phyloP scores from a whole-genome alignment of 495 filamentous ascomycete genomes.

The Aspergillus haitiensis region DNA sequence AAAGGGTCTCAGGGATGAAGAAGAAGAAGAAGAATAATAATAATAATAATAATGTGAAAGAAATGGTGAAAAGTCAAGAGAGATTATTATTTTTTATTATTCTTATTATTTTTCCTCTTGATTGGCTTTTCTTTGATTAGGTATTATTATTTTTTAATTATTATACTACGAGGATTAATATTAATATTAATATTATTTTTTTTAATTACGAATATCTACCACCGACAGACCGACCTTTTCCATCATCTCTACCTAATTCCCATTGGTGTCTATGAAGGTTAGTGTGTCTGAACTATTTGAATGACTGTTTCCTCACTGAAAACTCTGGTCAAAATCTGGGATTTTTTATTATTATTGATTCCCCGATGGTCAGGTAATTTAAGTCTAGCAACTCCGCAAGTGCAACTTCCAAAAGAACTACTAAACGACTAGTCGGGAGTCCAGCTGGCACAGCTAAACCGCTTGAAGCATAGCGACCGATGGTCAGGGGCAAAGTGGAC shows the following conservation, averaged over 20 bases:
- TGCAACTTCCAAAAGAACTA: not conserved
- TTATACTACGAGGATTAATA: not conserved
- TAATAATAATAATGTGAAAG: no score
- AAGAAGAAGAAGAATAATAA: no score
- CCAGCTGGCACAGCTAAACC: slow-evolving; percentile 18
- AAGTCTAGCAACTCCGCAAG: not conserved
- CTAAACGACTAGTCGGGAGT: slow-evolving; percentile 2
- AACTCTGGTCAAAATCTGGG: not conserved
- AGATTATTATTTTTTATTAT: not conserved
- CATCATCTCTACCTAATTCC: not conserved
- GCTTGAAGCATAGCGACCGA: slow-evolving; percentile 2
- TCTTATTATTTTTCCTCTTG: not conserved
- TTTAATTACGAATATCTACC: not conserved
- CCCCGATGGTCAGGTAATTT: not conserved
- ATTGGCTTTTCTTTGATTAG: not conserved
- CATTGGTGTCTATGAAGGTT: not conserved
- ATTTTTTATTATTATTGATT: not conserved
- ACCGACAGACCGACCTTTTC: not conserved
- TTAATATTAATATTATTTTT: not conserved
- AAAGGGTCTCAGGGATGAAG: slow-evolving; percentile 1
- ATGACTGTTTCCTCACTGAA: not conserved
- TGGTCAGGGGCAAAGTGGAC: slow-evolving; percentile 20
- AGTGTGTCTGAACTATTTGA: not conserved
- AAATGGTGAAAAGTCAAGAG: no score
- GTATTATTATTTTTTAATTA: not conserved